These are phyloP conservation scores for Paramecium pentaurelia DNA, from an alignment of 73 alveolate genomes.

Conservation along the genomic window DNA sequence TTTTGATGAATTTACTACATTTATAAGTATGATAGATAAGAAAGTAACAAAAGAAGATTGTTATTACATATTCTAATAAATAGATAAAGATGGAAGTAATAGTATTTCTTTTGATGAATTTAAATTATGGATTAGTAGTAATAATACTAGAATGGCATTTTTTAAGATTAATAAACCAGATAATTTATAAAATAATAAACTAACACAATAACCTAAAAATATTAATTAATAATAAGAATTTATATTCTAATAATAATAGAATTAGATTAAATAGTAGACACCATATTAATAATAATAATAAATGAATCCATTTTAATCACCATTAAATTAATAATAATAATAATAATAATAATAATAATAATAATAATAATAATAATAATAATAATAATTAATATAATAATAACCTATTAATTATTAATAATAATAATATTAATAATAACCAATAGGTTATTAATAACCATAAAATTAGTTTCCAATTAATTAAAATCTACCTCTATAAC, in stretches of 20 bases:
- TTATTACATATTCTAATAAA: constrained; percentile 8
- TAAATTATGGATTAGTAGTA: constrained; percentile 45
- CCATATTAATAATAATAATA: not conserved
- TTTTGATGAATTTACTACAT: constrained; percentile 27
- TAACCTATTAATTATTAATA: not conserved
- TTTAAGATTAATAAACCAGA: not conserved
- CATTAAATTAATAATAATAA: not conserved
- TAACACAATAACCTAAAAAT: not conserved
- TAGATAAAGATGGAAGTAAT: constrained; percentile 52
- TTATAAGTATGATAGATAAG: constrained; percentile 33
- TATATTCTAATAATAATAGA: not conserved
- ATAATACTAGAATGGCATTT: constrained; percentile 41
- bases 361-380: not conserved
- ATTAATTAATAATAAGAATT: not conserved
- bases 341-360: not conserved
- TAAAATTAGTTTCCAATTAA: not conserved
- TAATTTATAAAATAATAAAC: not conserved
- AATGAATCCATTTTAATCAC: not conserved
- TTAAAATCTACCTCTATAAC: not conserved
- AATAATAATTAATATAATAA: not conserved
- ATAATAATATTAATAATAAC: not conserved
- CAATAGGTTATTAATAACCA: not conserved
- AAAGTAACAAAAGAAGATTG: constrained; percentile 24
- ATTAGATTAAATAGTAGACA: not conserved
- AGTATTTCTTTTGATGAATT: constrained; percentile 52